These are phyloP conservation scores for Paecilomyces formosus DNA, from an alignment of 2,329 filamentous ascomycete species.

Conservation along the genomic window DNA sequence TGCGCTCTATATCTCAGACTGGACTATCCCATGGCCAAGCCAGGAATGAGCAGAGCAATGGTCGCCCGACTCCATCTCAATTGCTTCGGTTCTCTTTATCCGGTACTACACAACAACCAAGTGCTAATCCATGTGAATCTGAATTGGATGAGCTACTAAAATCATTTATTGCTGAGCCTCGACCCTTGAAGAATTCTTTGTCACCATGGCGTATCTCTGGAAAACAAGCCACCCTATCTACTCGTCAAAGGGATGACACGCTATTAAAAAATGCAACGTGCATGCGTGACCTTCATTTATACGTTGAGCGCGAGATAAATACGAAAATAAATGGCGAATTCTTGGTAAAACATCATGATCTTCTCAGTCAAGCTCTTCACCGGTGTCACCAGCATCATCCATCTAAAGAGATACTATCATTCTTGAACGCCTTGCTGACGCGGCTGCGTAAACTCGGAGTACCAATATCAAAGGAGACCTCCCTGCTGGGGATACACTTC, in stretches of 20 bases:
- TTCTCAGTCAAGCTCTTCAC: slow-evolving; percentile 13
- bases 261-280: slow-evolving; percentile 1
- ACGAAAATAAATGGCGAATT: slow-evolving; percentile 3
- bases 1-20: background rate
- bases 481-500: slow-evolving; percentile 21
- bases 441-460: slow-evolving; percentile 16
- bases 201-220: slow-evolving; percentile 15
- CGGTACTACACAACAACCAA: slow-evolving; percentile 9
- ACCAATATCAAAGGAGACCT: slow-evolving; percentile 6
- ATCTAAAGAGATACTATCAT: slow-evolving; percentile 22
- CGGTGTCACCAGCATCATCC: slow-evolving; percentile 16
- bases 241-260: slow-evolving; percentile 1
- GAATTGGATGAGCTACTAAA: slow-evolving; percentile 10
- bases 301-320: slow-evolving; percentile 18
- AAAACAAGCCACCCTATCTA: slow-evolving; percentile 1
- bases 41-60: background rate
- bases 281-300: slow-evolving; percentile 12
- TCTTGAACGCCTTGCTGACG: slow-evolving; percentile 21
- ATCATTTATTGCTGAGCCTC: slow-evolving; percentile 14
- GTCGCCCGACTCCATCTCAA: slow-evolving; percentile 17
- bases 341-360: slow-evolving; percentile 6
- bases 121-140: slow-evolving; percentile 1
- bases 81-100: slow-evolving; percentile 26
- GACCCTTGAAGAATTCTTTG: slow-evolving; percentile 13
- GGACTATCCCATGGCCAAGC: slow-evolving; percentile 1